Conservation (phyloP, 495 filamentous ascomycete genomes). For the Neurospora sp. region DNA sequence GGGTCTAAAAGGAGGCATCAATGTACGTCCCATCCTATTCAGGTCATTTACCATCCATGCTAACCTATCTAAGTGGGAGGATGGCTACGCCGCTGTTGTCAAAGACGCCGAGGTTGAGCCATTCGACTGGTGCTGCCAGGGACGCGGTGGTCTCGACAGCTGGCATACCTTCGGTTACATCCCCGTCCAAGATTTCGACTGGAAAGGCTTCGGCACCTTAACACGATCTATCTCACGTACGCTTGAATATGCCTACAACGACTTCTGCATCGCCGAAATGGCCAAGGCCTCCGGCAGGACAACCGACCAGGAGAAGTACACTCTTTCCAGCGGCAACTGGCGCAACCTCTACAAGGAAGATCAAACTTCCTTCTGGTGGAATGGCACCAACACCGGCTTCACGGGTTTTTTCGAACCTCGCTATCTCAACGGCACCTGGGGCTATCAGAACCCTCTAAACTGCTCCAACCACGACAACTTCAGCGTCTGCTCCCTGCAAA, state of each 20-base stretch:
- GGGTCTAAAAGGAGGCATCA: constrained; percentile 49
- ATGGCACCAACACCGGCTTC: constrained; percentile 51
- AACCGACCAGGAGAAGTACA: constrained; percentile 51
- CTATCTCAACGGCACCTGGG: constrained; percentile 57
- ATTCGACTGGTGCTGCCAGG: constrained; percentile 59
- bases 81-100: constrained; percentile 63
- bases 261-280: constrained; percentile 62
- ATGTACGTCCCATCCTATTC: constrained; percentile 29
- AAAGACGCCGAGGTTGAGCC: constrained; percentile 71
- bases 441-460: constrained; percentile 57
- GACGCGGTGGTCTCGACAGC: constrained; percentile 55
- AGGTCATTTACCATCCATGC: background rate
- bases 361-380: constrained; percentile 47
- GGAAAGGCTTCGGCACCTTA: constrained; percentile 56
- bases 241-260: constrained; percentile 69
- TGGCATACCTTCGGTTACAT: constrained; percentile 65
- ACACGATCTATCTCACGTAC: constrained; percentile 64
- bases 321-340: constrained; percentile 55
- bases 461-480: constrained; percentile 46
- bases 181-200: constrained; percentile 58
- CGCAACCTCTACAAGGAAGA: constrained; percentile 55
- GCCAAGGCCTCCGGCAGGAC: constrained; percentile 44
- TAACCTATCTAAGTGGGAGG: constrained; percentile 42
- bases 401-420: constrained; percentile 61
- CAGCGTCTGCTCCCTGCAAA: constrained; percentile 52